Base-by-base conservation (phyloP, 345 rosid genomes). In the Salix brachista region DNA sequence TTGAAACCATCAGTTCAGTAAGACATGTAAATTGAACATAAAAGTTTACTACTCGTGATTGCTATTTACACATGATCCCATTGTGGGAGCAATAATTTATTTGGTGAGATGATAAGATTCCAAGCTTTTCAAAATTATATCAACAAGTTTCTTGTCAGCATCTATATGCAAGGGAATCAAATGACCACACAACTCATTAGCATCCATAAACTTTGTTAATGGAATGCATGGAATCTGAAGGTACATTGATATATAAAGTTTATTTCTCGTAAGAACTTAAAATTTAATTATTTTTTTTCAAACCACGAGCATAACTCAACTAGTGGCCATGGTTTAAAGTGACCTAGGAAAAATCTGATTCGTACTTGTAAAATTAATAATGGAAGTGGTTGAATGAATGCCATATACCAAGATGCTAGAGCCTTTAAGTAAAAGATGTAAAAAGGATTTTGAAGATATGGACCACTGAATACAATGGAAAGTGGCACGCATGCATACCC, bases 401-500 rank as follows among this genome's bases (percentile, higher is more conserved):
- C 18, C 42, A 42, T 8, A 44, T 26, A 30, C 6, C 30, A 14
- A 70, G 5, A 25, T 46, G 37, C 0, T 44, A 41, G 54, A 69
- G 37, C 37, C 37, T 9, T 5, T 48, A 1, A 16, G 54, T 16
- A 23, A 23, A 23, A 5, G 8, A 26, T 28, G 42, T 3, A 46
- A 17, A 13, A 2, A 6, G 14, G 21, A 16, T 13, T 25, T 11
- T 18, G 32, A 69, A 16, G 46, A 9, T 34, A 34, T 70, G 41
- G 73, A 0, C 61, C 73, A 70, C 61, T 70, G 37, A 14, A 11
- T 72, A 46, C 50, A 12, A 37, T 21, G 34, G 48, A 36, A 54
- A 72, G 67, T 72, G 36, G 75, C 60, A 39, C 67, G 41, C 67
- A 72, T 8, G 23, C 73, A 23, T 60, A 70, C 19, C 10, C 5